Evolutionary conservation across 257 asterid genomes (phyloP).

Genomic region (Phtheirospermum japonicum): DNA sequence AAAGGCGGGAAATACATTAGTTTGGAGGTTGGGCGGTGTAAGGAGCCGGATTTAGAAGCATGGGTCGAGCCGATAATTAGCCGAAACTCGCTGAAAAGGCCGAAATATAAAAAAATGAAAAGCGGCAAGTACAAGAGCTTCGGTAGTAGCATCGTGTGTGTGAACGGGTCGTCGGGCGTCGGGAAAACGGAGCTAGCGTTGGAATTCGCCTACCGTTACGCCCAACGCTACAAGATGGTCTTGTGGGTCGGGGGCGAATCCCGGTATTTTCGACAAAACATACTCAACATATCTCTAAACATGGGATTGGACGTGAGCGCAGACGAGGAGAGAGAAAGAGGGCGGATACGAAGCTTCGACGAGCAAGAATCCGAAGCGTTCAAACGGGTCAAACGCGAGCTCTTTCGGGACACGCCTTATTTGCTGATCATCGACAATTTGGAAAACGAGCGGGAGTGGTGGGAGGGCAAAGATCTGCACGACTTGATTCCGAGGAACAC

Average conservation of each 20-base stretch:
- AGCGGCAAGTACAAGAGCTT: constrained; percentile 55
- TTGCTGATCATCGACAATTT: constrained; percentile 70
- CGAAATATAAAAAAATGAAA: constrained; percentile 49
- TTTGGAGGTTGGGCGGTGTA: constrained; percentile 61
- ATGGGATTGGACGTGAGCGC: constrained; percentile 83
- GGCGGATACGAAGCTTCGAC: constrained; percentile 71
- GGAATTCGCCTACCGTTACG: constrained; percentile 68
- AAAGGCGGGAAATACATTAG: constrained; percentile 44
- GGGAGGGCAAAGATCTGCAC: constrained; percentile 88
- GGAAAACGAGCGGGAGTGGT: constrained; percentile 85
- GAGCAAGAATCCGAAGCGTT: constrained; percentile 86
- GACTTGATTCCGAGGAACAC: constrained; percentile 80
- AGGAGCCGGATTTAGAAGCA: constrained; percentile 58
- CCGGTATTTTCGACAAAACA: constrained; percentile 66
- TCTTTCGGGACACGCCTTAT: constrained; percentile 88
- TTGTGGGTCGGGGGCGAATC: constrained; percentile 90
- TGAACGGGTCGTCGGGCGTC: constrained; percentile 64
- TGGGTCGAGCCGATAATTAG: constrained; percentile 59
- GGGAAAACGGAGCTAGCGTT: constrained; percentile 84
- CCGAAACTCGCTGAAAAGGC: constrained; percentile 49
- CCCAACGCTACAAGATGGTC: constrained; percentile 85
- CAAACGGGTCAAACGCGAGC: constrained; percentile 72
- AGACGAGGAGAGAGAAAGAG: constrained; percentile 82
- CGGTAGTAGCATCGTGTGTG: constrained; percentile 57
- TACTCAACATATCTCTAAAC: constrained; percentile 51